Evolutionary conservation across 2,329 filamentous ascomycete genomes (phyloP), one percentile per base, ranked within the genome.

Genomic region (Sporothrix brasiliensis): DNA sequence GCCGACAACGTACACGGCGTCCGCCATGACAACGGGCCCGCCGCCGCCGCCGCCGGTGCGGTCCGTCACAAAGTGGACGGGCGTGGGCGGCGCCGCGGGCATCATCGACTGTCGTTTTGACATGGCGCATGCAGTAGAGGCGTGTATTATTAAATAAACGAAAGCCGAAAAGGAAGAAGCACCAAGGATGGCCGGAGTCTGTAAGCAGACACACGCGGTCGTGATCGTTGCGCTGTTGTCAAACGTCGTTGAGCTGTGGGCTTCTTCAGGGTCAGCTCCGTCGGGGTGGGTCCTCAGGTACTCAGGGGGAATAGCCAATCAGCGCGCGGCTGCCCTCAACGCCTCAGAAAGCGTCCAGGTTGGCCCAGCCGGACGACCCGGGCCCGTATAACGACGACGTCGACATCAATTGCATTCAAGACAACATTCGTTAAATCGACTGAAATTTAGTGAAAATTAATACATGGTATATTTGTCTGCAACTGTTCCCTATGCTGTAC

Each of bases 1-100:
- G 73, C 95, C 95, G 21, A 83, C 87, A 21, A 91, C 81, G 21
- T 87, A 81, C 13, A 88, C 87, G 71, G 85, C 85, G 74, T 90
- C 88, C 76, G 88, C 86, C 71, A 91, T 89, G 41, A 83, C 84
- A 70, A 89, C 80, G 21, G 69, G 67, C 0, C 86, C 86, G 24
- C 68, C 69, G n/a, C 68, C 50, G 47, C 47, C 44, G 41, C 41
- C 14, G 30, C 56, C 53, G 49, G 24, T 52, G 13, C 67, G 41
- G 63, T 71, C 66, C 58, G 69, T 21, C n/a, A 71, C 71, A 77
- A 91, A 86, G 75, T 86, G 84, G 67, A 88, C 85, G 1, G 88
- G 88, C 0, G 88, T 85, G 75, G 85, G 83, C 73, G 69, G 69
- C 50, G 83, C 79, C 27, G 85, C 80, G 14, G 87, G 85, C 71